These are phyloP conservation scores for Solanum bukasovii DNA, from an alignment of 257 asterid species.

Conservation along the genomic window DNA sequence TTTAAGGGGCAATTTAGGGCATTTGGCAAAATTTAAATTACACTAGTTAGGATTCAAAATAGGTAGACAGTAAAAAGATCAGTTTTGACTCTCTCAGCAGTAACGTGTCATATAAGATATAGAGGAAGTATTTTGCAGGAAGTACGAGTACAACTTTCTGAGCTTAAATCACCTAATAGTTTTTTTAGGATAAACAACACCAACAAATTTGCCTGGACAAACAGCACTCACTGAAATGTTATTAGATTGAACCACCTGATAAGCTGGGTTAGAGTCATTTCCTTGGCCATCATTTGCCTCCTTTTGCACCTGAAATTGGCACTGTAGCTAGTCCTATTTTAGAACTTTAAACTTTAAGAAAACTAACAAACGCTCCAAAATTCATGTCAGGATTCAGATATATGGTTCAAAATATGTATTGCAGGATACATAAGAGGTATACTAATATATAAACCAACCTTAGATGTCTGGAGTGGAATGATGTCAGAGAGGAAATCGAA, in stretches of 20 bases:
- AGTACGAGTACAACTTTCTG: background rate
- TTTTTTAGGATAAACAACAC: background rate
- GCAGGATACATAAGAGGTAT: background rate
- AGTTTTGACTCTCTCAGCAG: background rate
- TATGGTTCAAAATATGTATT: background rate
- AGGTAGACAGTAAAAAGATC: background rate
- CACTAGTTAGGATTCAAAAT: background rate
- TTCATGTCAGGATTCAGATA: background rate
- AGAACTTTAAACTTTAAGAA: background rate
- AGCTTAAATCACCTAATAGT: background rate
- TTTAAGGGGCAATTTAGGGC: too few relatives aligned
- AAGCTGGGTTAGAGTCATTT: constrained; percentile 1
- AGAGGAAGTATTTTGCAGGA: background rate
- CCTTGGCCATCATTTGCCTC: background rate
- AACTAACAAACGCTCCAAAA: background rate
- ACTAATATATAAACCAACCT: constrained; percentile 9
- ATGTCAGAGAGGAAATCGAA: constrained; percentile 12
- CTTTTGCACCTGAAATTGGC: background rate
- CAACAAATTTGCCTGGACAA: background rate
- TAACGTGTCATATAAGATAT: background rate
- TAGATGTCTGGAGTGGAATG: constrained; percentile 6
- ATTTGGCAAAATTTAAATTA: background rate
- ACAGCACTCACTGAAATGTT: constrained; percentile 1
- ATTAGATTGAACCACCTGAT: background rate
- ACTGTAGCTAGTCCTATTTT: background rate